These are phyloP conservation scores for Tetrahymena borealis DNA, from an alignment of 73 alveolate species.

Conservation along the genomic window DNA sequence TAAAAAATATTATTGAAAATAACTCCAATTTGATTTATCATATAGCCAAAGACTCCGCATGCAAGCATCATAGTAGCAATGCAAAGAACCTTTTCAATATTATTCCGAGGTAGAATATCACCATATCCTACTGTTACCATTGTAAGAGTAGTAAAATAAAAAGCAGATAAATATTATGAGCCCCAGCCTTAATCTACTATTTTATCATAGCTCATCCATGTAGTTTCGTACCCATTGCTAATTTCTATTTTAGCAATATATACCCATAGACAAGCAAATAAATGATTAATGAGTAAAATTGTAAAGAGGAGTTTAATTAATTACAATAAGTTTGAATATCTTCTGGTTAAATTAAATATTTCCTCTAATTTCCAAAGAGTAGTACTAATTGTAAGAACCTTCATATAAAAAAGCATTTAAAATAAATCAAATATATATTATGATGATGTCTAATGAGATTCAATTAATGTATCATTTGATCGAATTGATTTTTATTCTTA, in stretches of 20 bases:
- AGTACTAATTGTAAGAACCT: neutral
- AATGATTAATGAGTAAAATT: slow-evolving; percentile 43
- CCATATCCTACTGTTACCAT: slow-evolving; percentile 75
- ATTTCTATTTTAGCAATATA: slow-evolving; percentile 38
- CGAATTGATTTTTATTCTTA: no score
- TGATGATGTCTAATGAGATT: no score
- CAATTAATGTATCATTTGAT: no score
- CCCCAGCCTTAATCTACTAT: neutral
- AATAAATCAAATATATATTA: neutral
- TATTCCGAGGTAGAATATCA: slow-evolving; percentile 50
- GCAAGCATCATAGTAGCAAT: slow-evolving; percentile 41
- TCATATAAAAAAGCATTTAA: neutral
- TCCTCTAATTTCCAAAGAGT: neutral
- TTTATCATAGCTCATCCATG: slow-evolving; percentile 40
- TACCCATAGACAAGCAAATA: slow-evolving; percentile 60
- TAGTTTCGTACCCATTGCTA: neutral
- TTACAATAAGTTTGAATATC: neutral
- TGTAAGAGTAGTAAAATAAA: slow-evolving; percentile 52
- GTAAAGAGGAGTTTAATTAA: slow-evolving; percentile 10
- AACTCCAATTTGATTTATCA: slow-evolving; percentile 34
- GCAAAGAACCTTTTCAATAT: slow-evolving; percentile 40
- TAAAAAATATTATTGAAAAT: slow-evolving; percentile 46
- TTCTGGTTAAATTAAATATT: neutral
- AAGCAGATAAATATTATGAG: slow-evolving; percentile 37
- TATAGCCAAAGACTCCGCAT: slow-evolving; percentile 51